Evolutionary conservation across 129 eudicot genomes (phyloP).

Genomic region (Tanacetum coccineum): DNA sequence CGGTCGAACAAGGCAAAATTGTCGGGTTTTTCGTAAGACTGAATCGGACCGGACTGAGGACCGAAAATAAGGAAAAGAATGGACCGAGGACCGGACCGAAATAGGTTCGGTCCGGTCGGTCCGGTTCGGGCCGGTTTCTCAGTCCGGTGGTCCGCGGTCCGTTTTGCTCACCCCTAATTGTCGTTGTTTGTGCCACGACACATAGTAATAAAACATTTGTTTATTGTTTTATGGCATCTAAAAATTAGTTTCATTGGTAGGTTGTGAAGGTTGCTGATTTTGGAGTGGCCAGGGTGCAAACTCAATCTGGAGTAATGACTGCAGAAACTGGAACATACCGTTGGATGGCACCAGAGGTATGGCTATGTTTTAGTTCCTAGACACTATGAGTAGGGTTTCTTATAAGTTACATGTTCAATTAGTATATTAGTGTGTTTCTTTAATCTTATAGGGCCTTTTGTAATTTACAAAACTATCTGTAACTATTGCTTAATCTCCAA

Average conservation of each 20-base stretch:
- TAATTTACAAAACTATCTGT: conserved; percentile 22
- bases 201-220: background rate
- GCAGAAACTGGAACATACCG: conserved; percentile 90
- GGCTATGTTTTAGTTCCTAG: background rate
- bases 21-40: too few species aligned
- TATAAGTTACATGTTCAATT: conserved; percentile 5
- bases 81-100: too few species aligned
- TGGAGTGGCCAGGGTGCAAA: conserved; percentile 79
- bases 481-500: conserved; percentile 8
- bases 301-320: conserved; percentile 79
- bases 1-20: too few species aligned
- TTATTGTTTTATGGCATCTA: background rate
- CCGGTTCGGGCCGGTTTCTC: too few species aligned
- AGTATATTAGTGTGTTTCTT: conserved; percentile 10
- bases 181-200: background rate
- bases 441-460: conserved; percentile 11
- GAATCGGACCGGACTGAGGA: too few species aligned
- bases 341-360: conserved; percentile 98
- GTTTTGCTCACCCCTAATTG: too few species aligned
- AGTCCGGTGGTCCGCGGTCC: too few species aligned
- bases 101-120: too few species aligned
- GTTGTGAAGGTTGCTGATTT: conserved; percentile 89
- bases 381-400: background rate
- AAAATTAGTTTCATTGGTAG: conserved; percentile 20
- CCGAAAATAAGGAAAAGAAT: too few species aligned